Base-by-base conservation (phyloP, 495 filamentous ascomycete genomes). In the Aspergillus nidulans region DNA sequence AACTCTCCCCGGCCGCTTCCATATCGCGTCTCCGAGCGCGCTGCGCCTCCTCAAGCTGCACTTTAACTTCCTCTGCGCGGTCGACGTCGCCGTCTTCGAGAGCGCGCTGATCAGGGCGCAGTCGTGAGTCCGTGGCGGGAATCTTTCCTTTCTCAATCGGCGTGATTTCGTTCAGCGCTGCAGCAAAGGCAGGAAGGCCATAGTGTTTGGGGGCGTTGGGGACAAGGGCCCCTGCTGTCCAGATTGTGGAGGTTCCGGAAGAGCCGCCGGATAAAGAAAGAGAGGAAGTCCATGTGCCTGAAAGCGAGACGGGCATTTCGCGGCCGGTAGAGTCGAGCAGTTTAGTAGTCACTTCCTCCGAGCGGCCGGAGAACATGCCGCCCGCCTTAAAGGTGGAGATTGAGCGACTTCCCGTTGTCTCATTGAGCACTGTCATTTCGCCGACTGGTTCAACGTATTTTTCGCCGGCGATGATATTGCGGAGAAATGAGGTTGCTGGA, bases 371-470 rank as follows among this genome's bases (percentile, higher is more conserved):
- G 71, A 97, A 98, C 88, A 97, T 95, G 59, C 94, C 92, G 60
- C 91, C 91, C 21, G 85, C 77, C 61, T 95, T 94, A 73, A 98
- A 98, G 57, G 90, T 88, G 25, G 89, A 82, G 20, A 85, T 78
- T 6, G 90, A 86, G 66, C 88, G 89, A 56, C 85, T 82, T 6
- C 94, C 90, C 0, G 85, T 88, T 8, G 80, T 82, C 58, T 98
- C 95, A 67, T 91, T 89, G 43, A 77, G 69, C 21, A 98, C 81
- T 16, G 84, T 81, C 84, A 97, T 89, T 49, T 81, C 87, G 16
- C 91, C 91, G 9, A 96, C 89, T 1, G 94, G 94, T 71, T 98
- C 94, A 26, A 97, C 87, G 65, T 97, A 98, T 72, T 97, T 97
- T 73, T 98, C 94, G 23, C 94, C 94, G 50, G 94, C 92, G 59